These are phyloP conservation scores for Allomyces javanicus DNA, from an alignment of 192 early-diverging fungal species.

Conservation along the genomic window DNA sequence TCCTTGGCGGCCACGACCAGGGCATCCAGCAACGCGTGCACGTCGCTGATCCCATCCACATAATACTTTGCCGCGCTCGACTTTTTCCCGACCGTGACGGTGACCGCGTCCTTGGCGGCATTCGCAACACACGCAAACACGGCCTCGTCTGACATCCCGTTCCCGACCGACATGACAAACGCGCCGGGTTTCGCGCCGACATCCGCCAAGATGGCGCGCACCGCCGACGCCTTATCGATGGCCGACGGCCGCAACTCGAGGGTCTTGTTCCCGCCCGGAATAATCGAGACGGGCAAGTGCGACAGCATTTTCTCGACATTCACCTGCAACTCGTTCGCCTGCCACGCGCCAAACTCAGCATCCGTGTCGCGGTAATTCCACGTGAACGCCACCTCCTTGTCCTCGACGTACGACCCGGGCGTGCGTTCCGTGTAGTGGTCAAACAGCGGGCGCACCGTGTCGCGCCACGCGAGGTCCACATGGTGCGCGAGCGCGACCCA, in stretches of 20 bases:
- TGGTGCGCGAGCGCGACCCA: slow-evolving; percentile 84
- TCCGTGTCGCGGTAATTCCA: slow-evolving; percentile 97
- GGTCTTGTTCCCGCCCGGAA: slow-evolving; percentile 79
- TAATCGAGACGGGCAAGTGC: slow-evolving; percentile 83
- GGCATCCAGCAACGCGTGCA: slow-evolving; percentile 20
- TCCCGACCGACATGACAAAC: slow-evolving; percentile 72
- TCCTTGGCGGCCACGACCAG: slow-evolving; percentile 5
- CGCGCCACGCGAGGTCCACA: slow-evolving; percentile 76
- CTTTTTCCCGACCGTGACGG: slow-evolving; percentile 91
- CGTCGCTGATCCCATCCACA: slow-evolving; percentile 44
- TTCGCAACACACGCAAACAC: slow-evolving; percentile 48
- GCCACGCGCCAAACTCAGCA: slow-evolving; percentile 89
- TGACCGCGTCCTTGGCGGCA: slow-evolving; percentile 39
- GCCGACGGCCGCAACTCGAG: slow-evolving; percentile 82
- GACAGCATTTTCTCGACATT: slow-evolving; percentile 89
- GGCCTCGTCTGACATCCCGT: slow-evolving; percentile 91
- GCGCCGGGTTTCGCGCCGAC: slow-evolving; percentile 28
- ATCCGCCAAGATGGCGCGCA: slow-evolving; percentile 70
- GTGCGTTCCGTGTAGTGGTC: slow-evolving; percentile 95
- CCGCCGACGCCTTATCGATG: slow-evolving; percentile 80
- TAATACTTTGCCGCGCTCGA: slow-evolving; percentile 80
- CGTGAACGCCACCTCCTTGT: slow-evolving; percentile 95
- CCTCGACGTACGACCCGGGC: slow-evolving; percentile 91
- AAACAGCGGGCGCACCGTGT: slow-evolving; percentile 82
- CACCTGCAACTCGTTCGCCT: slow-evolving; percentile 90